A percentile compares a stretch with the other conserved stretches of the same genome.
Evolutionary conservation across 1,284 basidiomycete genomes (phyloP).

Genomic region (Ceratobasidium papillatum): DNA sequence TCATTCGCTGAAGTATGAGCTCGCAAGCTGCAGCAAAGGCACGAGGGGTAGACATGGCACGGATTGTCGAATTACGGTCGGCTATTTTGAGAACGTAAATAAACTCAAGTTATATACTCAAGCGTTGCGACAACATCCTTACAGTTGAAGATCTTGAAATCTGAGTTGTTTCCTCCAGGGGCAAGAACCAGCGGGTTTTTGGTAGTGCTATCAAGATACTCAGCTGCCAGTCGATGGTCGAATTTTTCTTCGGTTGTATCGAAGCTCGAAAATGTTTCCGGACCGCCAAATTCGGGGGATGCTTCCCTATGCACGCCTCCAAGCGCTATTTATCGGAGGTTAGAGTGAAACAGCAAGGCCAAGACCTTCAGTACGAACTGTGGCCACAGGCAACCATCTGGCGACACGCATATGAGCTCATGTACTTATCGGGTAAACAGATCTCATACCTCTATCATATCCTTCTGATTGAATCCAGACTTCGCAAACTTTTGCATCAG

Average conservation of each 20-base stretch:
- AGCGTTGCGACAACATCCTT: too few species aligned
- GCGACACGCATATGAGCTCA: neutral
- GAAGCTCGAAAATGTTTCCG: neutral
- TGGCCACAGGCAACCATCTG: conserved; percentile 2
- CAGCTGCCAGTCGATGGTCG: neutral
- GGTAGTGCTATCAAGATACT: neutral
- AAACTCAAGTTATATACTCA: too few species aligned
- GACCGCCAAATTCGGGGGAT: neutral
- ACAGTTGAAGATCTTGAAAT: neutral
- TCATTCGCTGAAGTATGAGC: neutral
- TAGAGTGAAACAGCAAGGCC: neutral
- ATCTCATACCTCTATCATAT: neutral
- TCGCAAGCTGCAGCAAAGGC: neutral
- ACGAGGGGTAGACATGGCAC: neutral
- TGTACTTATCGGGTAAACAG: neutral
- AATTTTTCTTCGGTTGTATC: neutral
- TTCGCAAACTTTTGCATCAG: neutral
- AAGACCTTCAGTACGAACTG: neutral
- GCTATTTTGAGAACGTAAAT: too few species aligned
- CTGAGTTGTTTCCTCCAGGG: conserved; percentile 1
- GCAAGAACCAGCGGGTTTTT: neutral
- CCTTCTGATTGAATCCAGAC: neutral
- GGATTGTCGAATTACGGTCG: neutral
- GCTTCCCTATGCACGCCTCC: neutral
- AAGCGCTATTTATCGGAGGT: neutral